phyloP scores from a whole-genome alignment of 2,329 filamentous ascomycete genomes.

The Colletotrichum spaethianum region DNA sequence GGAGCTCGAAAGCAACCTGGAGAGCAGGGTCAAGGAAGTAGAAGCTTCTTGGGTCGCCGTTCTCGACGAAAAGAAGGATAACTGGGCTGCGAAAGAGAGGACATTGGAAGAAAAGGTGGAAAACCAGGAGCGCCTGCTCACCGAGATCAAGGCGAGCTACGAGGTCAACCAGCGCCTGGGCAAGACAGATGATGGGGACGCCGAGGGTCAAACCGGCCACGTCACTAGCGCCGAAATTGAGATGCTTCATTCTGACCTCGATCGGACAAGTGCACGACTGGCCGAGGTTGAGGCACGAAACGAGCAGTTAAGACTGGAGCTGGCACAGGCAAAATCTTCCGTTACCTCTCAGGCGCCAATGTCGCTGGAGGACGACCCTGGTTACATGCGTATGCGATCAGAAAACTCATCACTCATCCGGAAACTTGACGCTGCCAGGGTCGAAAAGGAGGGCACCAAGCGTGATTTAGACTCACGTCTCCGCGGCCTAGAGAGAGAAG shows the following conservation, averaged over 20 bases:
- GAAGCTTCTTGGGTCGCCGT: slow-evolving; percentile 92
- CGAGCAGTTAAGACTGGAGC: slow-evolving; percentile 90
- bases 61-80: slow-evolving; percentile 92
- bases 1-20: slow-evolving; percentile 82
- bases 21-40: slow-evolving; percentile 87
- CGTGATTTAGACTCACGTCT: slow-evolving; percentile 82
- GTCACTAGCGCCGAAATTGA: slow-evolving; percentile 93
- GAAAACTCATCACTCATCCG: slow-evolving; percentile 94
- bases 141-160: slow-evolving; percentile 96
- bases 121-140: slow-evolving; percentile 91
- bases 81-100: slow-evolving; percentile 96
- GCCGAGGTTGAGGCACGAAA: slow-evolving; percentile 95
- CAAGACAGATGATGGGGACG: slow-evolving; percentile 75
- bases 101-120: slow-evolving; percentile 93
- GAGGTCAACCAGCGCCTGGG: slow-evolving; percentile 94
- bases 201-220: slow-evolving; percentile 69
- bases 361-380: slow-evolving; percentile 88
- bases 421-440: slow-evolving; percentile 85
- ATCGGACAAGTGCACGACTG: slow-evolving; percentile 87
- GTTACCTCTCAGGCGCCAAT: slow-evolving; percentile 71
- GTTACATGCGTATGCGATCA: slow-evolving; percentile 87
- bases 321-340: slow-evolving; percentile 89
- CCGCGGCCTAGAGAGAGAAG: slow-evolving; percentile 84
- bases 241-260: slow-evolving; percentile 91
- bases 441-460: slow-evolving; percentile 87